These are phyloP conservation scores for Picochlorum sp. DNA, from an alignment of 139 green algal genomes.

Conservation along the genomic window DNA sequence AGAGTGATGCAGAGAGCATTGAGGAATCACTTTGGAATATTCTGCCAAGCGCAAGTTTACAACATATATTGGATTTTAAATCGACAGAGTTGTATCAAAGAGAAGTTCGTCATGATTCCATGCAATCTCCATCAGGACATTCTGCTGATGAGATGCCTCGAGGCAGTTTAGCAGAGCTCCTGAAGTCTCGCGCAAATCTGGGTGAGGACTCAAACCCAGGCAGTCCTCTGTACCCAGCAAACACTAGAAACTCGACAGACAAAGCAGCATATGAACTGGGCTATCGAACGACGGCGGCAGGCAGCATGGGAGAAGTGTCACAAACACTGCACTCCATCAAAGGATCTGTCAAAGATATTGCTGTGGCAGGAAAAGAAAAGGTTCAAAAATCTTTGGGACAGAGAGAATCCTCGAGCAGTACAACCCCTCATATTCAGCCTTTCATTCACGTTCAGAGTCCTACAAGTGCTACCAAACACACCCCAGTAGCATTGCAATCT, in stretches of 20 bases:
- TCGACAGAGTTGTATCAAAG: not conserved
- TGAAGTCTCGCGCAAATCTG: not conserved
- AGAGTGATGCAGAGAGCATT: no score
- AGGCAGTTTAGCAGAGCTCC: not conserved
- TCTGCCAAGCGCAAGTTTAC: not conserved
- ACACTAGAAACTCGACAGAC: not conserved
- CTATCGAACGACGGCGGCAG: not conserved
- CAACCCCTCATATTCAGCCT: no score
- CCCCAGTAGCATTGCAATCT: no score
- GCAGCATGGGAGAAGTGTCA: not conserved
- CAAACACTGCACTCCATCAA: constrained; percentile 14
- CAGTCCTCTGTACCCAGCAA: not conserved
- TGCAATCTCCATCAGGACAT: not conserved
- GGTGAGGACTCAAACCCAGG: not conserved
- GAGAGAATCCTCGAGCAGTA: no score
- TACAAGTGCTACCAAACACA: no score
- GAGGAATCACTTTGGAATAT: not conserved
- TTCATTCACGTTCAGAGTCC: no score
- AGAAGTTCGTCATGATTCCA: not conserved
- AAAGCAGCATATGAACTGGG: constrained; percentile 1
- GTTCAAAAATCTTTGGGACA: not conserved
- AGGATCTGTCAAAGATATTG: constrained; percentile 12
- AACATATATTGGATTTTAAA: not conserved
- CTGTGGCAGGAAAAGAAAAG: constrained; percentile 17
- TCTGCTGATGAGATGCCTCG: not conserved